phyloP scores from a whole-genome alignment of 2,329 filamentous ascomycete species.

The Aureobasidium lini region DNA sequence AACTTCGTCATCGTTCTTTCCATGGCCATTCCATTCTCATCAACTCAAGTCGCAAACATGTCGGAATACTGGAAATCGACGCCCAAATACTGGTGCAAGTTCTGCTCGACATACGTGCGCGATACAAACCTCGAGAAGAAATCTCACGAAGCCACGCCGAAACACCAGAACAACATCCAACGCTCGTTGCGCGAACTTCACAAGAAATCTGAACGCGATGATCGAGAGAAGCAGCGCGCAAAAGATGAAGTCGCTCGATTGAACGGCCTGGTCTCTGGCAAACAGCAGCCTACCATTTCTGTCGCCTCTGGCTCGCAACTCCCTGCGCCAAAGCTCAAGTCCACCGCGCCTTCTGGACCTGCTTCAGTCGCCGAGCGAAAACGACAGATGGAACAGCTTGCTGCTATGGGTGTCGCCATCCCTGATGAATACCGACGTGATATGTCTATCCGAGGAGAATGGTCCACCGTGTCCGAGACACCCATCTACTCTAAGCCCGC shows the following conservation, averaged over 20 bases:
- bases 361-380: slow-evolving; percentile 62
- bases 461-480: slow-evolving; percentile 60
- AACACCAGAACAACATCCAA: slow-evolving; percentile 60
- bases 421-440: slow-evolving; percentile 71
- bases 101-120: slow-evolving; percentile 82
- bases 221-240: slow-evolving; percentile 73
- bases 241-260: slow-evolving; percentile 79
- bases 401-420: slow-evolving; percentile 76
- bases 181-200: slow-evolving; percentile 86
- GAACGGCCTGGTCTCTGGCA: slow-evolving; percentile 62
- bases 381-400: slow-evolving; percentile 78
- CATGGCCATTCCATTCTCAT: neutral
- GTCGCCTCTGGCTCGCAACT: slow-evolving; percentile 26
- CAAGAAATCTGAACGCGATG: slow-evolving; percentile 70
- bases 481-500: slow-evolving; percentile 21
- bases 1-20: neutral
- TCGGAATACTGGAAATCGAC: slow-evolving; percentile 99
- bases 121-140: slow-evolving; percentile 85
- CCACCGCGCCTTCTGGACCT: slow-evolving; percentile 28
- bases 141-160: slow-evolving; percentile 27
- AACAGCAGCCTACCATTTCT: slow-evolving; percentile 21
- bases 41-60: slow-evolving; percentile 46
- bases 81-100: slow-evolving; percentile 96
- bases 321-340: slow-evolving; percentile 23
- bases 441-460: slow-evolving; percentile 83